Conservation (phyloP, 768 basidiomycete genomes). For the Coprinopsis sp. region DNA sequence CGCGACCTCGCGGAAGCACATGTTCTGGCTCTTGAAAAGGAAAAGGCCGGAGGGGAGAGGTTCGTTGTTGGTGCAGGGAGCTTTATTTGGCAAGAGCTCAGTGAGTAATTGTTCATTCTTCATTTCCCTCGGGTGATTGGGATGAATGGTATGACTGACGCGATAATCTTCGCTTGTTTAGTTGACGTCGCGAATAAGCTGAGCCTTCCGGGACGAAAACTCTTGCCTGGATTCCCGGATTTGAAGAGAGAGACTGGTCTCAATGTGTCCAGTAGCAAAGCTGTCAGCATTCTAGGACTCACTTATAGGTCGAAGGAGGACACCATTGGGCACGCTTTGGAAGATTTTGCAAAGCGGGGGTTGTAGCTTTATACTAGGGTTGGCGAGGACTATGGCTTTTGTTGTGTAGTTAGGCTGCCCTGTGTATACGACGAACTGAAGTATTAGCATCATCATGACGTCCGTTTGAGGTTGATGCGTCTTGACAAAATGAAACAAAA, state of each 20-base stretch:
- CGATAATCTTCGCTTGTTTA: background rate
- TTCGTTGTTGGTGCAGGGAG: slow-evolving; percentile 43
- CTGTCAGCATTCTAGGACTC: slow-evolving; percentile 35
- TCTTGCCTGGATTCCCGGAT: slow-evolving; percentile 26
- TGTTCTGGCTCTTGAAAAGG: slow-evolving; percentile 43
- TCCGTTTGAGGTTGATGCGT: too few relatives aligned
- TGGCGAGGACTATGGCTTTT: too few relatives aligned
- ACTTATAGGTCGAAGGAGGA: slow-evolving; percentile 37
- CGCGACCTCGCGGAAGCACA: slow-evolving; percentile 57
- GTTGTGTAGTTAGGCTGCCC: too few relatives aligned
- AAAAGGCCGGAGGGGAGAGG: slow-evolving; percentile 51
- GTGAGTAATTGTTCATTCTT: slow-evolving; percentile 16
- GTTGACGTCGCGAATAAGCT: slow-evolving; percentile 31
- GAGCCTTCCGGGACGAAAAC: slow-evolving; percentile 18
- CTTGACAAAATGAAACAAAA: too few relatives aligned
- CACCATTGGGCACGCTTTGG: slow-evolving; percentile 35
- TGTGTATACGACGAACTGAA: too few relatives aligned
- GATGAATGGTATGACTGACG: background rate
- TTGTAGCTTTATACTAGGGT: slow-evolving; percentile 35
- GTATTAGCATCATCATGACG: too few relatives aligned
- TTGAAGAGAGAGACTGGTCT: slow-evolving; percentile 18
- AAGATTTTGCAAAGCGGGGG: slow-evolving; percentile 38
- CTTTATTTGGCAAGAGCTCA: slow-evolving; percentile 34
- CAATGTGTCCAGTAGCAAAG: slow-evolving; percentile 33
- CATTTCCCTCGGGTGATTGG: too few relatives aligned